Evolutionary conservation across 176 grass and related monocot genomes (phyloP).

Genomic region (Microstegium vimineum): DNA sequence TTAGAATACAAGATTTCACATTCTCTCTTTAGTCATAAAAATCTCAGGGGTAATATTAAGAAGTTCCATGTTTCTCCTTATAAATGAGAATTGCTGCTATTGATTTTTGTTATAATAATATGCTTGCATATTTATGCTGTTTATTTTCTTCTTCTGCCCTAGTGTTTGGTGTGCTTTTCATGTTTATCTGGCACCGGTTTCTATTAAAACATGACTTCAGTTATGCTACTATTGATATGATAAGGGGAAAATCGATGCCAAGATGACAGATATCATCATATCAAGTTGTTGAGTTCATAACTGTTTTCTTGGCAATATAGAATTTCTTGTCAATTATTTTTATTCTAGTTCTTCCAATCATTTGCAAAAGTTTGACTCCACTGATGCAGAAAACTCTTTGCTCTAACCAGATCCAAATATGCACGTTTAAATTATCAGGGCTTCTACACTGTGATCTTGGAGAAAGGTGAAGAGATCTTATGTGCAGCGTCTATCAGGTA

Average conservation of each 20-base stretch:
- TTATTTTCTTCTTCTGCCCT: not conserved
- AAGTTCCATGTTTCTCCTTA: not conserved
- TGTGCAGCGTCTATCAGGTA: not conserved
- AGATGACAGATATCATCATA: no score
- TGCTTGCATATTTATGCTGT: not conserved
- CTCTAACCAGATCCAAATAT: not conserved
- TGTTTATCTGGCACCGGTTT: not conserved
- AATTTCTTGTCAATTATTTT: not conserved
- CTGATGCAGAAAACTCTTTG: not conserved
- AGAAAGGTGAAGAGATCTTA: not conserved
- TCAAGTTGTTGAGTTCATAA: not conserved
- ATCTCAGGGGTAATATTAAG: not conserved
- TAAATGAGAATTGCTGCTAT: not conserved
- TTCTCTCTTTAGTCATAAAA: not conserved
- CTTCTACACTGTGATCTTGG: not conserved
- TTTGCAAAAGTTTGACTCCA: not conserved
- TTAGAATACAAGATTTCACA: not conserved
- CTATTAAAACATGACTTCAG: not conserved
- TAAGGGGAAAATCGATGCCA: not conserved
- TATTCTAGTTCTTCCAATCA: not conserved
- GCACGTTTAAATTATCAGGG: not conserved
- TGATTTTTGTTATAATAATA: not conserved
- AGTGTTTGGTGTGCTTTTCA: not conserved
- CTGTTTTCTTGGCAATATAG: not conserved
- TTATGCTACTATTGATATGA: not conserved